A percentile compares a stretch with the other conserved stretches of the same genome.
These are phyloP conservation scores for Echium plantagineum DNA, from an alignment of 257 asterid species.

Conservation along the genomic window DNA sequence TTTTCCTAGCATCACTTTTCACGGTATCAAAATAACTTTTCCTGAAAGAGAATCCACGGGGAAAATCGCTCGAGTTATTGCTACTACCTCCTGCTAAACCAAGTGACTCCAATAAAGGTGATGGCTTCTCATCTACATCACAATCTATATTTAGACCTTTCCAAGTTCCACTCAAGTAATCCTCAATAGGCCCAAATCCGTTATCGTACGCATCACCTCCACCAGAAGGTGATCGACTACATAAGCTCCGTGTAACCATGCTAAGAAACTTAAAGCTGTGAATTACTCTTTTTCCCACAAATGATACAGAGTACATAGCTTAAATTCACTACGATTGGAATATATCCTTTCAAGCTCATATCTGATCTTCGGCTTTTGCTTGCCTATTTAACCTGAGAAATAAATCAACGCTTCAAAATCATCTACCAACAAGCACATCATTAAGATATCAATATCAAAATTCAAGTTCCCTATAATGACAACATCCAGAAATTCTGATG, in stretches of 20 bases:
- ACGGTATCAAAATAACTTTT: constrained; percentile 32
- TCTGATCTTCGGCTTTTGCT: no score
- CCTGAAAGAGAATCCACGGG: constrained; percentile 26
- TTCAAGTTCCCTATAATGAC: no score
- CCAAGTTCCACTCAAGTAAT: constrained; percentile 55
- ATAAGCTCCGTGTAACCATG: constrained; percentile 38
- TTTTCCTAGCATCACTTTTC: constrained; percentile 38
- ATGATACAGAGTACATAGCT: constrained; percentile 46
- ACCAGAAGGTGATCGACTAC: constrained; percentile 18
- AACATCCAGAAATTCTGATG: no score
- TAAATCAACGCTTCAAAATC: no score
- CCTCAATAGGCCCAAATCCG: constrained; percentile 58
- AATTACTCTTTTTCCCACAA: constrained; percentile 29
- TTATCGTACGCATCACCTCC: constrained; percentile 38
- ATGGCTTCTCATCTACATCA: constrained; percentile 25
- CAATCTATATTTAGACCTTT: constrained; percentile 30
- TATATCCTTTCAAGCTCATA: not conserved
- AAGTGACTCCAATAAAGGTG: constrained; percentile 15
- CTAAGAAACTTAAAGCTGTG: constrained; percentile 25
- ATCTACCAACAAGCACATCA: no score
- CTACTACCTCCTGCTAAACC: constrained; percentile 12
- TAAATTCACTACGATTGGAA: not conserved
- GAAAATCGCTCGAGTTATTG: constrained; percentile 11
- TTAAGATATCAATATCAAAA: no score
- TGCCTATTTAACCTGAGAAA: no score